Percentiles rank a stretch among this genome's conserved stretches.
Conservation (phyloP, 345 rosid genomes). For the Xanthoceras sorbifolium region DNA sequence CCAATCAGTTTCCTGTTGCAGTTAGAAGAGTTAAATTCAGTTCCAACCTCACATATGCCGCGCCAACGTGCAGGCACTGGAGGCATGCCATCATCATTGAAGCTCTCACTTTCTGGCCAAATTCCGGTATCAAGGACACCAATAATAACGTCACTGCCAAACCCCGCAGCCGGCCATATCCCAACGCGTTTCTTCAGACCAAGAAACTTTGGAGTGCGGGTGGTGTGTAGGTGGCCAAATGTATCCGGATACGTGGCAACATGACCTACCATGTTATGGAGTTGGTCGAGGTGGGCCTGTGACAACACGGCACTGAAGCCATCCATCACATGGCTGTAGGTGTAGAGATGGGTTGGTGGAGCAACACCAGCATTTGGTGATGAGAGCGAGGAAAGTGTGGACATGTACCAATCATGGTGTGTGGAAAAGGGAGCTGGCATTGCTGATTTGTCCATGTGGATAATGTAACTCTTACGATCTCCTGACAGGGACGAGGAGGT, state of each 20-base stretch:
- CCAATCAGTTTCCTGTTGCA: not conserved
- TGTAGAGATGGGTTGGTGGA: not conserved
- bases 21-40: not conserved
- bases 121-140: not conserved
- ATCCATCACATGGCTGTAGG: not conserved
- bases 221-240: not conserved
- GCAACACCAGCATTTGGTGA: not conserved
- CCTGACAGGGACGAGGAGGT: slow-evolving; percentile 1
- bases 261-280: not conserved
- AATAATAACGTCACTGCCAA: not conserved
- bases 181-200: not conserved
- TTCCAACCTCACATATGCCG: not conserved
- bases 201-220: not conserved
- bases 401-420: slow-evolving; percentile 33
- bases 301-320: slow-evolving; percentile 1
- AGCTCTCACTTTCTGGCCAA: slow-evolving; percentile 2
- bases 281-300: not conserved
- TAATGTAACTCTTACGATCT: slow-evolving; percentile 30
- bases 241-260: not conserved
- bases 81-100: not conserved
- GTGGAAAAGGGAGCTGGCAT: slow-evolving; percentile 34
- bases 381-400: slow-evolving; percentile 26
- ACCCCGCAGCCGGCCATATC: not conserved
- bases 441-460: slow-evolving; percentile 18
- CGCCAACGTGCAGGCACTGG: slow-evolving; percentile 1